Base-by-base conservation (phyloP, 805 yeast genomes). In the Hanseniaspora mollemarum region DNA sequence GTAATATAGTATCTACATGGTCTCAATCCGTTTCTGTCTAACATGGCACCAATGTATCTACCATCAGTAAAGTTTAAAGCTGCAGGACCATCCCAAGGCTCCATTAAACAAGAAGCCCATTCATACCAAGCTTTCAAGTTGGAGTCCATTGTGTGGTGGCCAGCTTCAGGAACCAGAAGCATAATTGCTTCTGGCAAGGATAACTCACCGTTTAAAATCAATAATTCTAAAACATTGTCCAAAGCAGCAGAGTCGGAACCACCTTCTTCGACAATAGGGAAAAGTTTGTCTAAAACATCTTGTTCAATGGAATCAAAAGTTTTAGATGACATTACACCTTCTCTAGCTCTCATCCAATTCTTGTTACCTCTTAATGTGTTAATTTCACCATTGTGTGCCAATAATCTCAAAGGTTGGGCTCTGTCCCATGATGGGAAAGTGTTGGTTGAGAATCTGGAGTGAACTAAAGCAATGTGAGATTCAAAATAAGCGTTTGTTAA, bases 341-440 rank as follows among this genome's bases (percentile, higher is more conserved):
- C 98, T 67, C 95, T 83, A 39, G 97, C 92, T 58, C 95, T 79
- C 96, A 92, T 88, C 97, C 97, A 92, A 70, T 90, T 90, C 70
- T 90, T 92, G 77, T 90, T 90, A 59, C 98, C 98, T 67, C 97
- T 78, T 63, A 90, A 71, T 37, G 98, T 90, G 70, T 90, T 90
- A 67, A 90, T 92, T 70, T 90, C 98, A 74, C 98, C 98, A 67
- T 90, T 90, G 71, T 90, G 98, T 36, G 98, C 98, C 29, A 95
- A 86, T 83, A 94, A 82, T 67, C 97, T 76, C 62, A 90, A 75
- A 44, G 98, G 98, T 70, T 90, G 98, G 22, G 98, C 97, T 69
- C 98, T 80, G 70, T 92, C 98, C 98, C 98, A 90, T n/a, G 96
- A 87, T 43, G 98, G 98, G 78, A 90, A 90, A 44, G 98, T 90